phyloP scores from a whole-genome alignment of 768 basidiomycete species.

The Auriscalpium orientale region DNA sequence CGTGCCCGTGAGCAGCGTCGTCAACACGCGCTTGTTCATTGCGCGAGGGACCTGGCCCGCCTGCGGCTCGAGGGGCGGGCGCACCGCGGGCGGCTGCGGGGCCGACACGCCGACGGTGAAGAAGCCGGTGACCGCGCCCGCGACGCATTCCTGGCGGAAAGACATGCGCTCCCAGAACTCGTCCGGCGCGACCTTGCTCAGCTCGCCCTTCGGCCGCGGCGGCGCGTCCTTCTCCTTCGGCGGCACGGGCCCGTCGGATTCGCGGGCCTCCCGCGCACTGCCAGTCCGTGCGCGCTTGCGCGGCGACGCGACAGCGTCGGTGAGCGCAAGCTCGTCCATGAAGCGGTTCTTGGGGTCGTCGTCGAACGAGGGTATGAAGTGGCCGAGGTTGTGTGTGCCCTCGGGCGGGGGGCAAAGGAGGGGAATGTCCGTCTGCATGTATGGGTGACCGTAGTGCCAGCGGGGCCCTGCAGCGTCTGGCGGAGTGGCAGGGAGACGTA shows the following conservation, averaged over 20 bases:
- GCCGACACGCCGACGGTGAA: constrained; percentile 57
- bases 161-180: constrained; percentile 99
- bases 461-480: constrained; percentile 12
- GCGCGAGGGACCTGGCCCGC: constrained; percentile 57
- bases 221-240: constrained; percentile 22
- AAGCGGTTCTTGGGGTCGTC: constrained; percentile 96
- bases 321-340: constrained; percentile 82
- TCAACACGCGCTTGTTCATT: constrained; percentile 63
- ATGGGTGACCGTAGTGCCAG: constrained; percentile 83
- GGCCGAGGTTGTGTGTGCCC: constrained; percentile 45
- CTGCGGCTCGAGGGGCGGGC: constrained; percentile 36
- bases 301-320: constrained; percentile 44
- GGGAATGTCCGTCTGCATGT: constrained; percentile 36
- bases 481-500: constrained; percentile 30
- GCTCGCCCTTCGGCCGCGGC: constrained; percentile 35
- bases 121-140: constrained; percentile 89
- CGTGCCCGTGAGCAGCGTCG: constrained; percentile 60
- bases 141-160: constrained; percentile 89
- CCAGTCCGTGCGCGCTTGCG: constrained; percentile 46
- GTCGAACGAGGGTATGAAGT: constrained; percentile 84
- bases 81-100: constrained; percentile 4
- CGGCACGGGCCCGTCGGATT: constrained; percentile 19
- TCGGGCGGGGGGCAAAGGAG: constrained; percentile 40
- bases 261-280: constrained; percentile 7
- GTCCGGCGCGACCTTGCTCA: constrained; percentile 51